These are phyloP conservation scores for Hortaea werneckii DNA, from an alignment of 2,329 filamentous ascomycete species.

Conservation along the genomic window DNA sequence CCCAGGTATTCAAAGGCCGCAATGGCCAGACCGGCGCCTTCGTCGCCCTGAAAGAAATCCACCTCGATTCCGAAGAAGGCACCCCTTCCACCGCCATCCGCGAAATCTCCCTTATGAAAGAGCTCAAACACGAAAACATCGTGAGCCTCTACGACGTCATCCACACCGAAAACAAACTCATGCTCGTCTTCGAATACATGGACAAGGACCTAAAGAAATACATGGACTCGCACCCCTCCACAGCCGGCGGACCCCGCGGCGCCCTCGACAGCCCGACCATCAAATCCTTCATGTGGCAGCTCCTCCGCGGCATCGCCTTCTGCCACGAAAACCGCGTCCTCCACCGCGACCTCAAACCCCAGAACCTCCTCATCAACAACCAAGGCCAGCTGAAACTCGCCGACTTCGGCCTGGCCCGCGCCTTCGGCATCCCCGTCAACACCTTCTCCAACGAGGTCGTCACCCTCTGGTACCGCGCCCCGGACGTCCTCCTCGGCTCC, in stretches of 20 bases:
- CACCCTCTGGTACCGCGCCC: slow-evolving; percentile 93
- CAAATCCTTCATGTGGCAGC: slow-evolving; percentile 99
- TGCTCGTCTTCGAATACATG: slow-evolving; percentile 99
- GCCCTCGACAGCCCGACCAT: slow-evolving; percentile 82
- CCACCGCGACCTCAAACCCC: slow-evolving; percentile 89
- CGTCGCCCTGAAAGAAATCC: slow-evolving; percentile 95
- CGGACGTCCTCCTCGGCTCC: slow-evolving; percentile 86
- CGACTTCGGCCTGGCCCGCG: slow-evolving; percentile 86
- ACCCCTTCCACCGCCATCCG: slow-evolving; percentile 95
- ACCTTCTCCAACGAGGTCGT: slow-evolving; percentile 98
- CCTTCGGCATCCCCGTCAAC: slow-evolving; percentile 94
- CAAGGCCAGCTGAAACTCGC: slow-evolving; percentile 86
- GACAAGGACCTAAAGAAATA: slow-evolving; percentile 97
- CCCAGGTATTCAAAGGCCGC: slow-evolving; percentile 92
- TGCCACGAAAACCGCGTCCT: slow-evolving; percentile 96
- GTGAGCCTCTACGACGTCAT: slow-evolving; percentile 97
- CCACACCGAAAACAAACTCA: slow-evolving; percentile 98
- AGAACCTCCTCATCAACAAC: slow-evolving; percentile 90
- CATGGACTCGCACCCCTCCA: slow-evolving; percentile 57
- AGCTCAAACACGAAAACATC: slow-evolving; percentile 97
- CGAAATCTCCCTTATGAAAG: slow-evolving; percentile 98
- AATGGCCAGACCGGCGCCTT: slow-evolving; percentile 95
- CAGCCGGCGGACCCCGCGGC: slow-evolving; percentile 71
- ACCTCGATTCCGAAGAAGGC: slow-evolving; percentile 95
- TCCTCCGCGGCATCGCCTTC: slow-evolving; percentile 90